Evolutionary conservation across 345 rosid genomes (phyloP).

Genomic region (Brassica juncea): DNA sequence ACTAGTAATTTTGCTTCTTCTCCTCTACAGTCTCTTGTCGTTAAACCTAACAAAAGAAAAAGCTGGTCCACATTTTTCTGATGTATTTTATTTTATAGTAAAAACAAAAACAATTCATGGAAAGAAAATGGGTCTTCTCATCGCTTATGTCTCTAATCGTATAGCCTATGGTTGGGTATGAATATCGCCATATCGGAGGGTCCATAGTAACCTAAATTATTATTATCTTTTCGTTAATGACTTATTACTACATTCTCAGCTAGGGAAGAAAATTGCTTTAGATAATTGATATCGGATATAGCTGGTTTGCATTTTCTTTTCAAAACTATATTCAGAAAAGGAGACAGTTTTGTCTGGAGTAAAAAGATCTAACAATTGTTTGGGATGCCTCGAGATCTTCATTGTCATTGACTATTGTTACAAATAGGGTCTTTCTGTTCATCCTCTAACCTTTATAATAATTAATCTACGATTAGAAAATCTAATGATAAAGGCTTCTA

Average conservation of each 20-base stretch:
- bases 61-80: constrained; percentile 14
- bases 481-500: not conserved
- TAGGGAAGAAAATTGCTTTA: constrained; percentile 13
- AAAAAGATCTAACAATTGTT: constrained; percentile 16
- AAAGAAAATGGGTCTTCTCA: constrained; percentile 29
- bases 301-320: constrained; percentile 26
- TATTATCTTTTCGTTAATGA: not conserved
- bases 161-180: constrained; percentile 9
- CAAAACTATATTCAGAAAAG: constrained; percentile 9
- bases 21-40: constrained; percentile 14
- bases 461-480: constrained; percentile 4
- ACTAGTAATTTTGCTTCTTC: not conserved
- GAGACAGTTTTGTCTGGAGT: constrained; percentile 18
- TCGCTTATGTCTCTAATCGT: constrained; percentile 14
- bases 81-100: constrained; percentile 9
- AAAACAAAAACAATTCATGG: not conserved
- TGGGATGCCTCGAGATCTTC: constrained; percentile 27
- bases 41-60: constrained; percentile 34
- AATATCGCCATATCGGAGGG: constrained; percentile 22
- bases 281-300: constrained; percentile 16
- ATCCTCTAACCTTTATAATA: not conserved
- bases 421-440: constrained; percentile 18
- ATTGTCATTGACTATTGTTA: constrained; percentile 17
- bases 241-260: constrained; percentile 11
- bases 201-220: constrained; percentile 30